Base-by-base conservation (phyloP, 768 basidiomycete genomes). In the Tulasnella sp. region DNA sequence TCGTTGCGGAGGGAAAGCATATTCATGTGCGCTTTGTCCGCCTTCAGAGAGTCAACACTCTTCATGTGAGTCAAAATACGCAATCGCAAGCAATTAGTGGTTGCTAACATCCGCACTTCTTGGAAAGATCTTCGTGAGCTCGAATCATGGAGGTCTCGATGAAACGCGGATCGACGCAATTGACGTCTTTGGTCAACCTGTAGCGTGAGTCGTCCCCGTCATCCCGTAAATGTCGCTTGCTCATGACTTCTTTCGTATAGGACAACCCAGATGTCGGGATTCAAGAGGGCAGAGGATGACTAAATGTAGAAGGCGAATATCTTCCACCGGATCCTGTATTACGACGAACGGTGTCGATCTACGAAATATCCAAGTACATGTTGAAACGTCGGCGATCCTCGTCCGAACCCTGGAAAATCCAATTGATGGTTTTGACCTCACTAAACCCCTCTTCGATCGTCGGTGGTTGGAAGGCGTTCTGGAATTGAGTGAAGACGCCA, bases 401-500 rank as follows among this genome's bases (percentile, higher is more conserved):
- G 65, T 88, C 89, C 8, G 82, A 83, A 1, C 94, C 94, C 64
- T 89, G 84, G 72, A 94, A 95, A 22, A 85, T 81, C 87, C 91
- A 96, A 73, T 92, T 89, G 19, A 98, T 86, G 59, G 83, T 85
- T 76, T 85, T 87, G 62, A 97, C 84, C 76, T 94, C 90, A 5
- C 84, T 78, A 76, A 93, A 92, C 0, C 94, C 95, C 79, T 97
- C 95, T 0, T 80, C 79, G 14, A 81, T 65, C 22, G 76, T 77
- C 0, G 95, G 94, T 75, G 87, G 87, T 78, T 95, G 88, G 69
- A 79, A 78, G 1, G 72, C 76, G 8, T 65, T 74, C 1, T 83
- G 81, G 78, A 88, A 93, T 8, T 84, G 79, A 35, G 80, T 81
- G 75, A 90, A 88, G 7, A 86, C 90, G 1, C 80, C 64, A 76